Evolutionary conservation across 2,329 filamentous ascomycete genomes (phyloP).

Genomic region (Ceratocystis albifundus): DNA sequence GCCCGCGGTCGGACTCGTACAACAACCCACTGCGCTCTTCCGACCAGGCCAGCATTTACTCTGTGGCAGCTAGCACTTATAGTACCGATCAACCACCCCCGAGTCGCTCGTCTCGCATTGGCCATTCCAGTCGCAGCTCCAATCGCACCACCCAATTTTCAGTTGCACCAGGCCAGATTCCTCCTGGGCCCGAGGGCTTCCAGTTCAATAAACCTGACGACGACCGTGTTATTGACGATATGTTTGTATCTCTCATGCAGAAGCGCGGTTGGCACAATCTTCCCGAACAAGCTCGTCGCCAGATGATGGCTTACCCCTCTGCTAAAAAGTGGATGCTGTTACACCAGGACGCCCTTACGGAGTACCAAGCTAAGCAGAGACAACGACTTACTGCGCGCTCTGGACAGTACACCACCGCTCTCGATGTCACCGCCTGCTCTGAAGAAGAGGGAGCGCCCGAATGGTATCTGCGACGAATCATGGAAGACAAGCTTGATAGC

Average conservation of each 20-base stretch:
- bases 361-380: conserved; percentile 91
- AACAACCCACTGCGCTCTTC: conserved; percentile 38
- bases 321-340: conserved; percentile 97
- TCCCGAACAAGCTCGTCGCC: conserved; percentile 82
- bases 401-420: conserved; percentile 52
- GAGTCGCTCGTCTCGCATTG: conserved; percentile 40
- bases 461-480: conserved; percentile 94
- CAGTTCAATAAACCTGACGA: conserved; percentile 63
- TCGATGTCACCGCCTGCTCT: conserved; percentile 62
- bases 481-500: conserved; percentile 86
- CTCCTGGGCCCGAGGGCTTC: conserved; percentile 39
- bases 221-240: conserved; percentile 74
- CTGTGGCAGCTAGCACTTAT: conserved; percentile 17
- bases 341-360: conserved; percentile 84
- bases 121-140: conserved; percentile 45
- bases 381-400: conserved; percentile 63
- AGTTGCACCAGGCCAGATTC: conserved; percentile 44
- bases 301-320: conserved; percentile 92
- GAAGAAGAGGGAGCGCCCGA: conserved; percentile 94
- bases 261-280: conserved; percentile 96
- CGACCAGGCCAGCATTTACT: conserved; percentile 42
- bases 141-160: conserved; percentile 44
- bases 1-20: conserved; percentile 42
- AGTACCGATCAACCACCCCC: conserved; percentile 27
- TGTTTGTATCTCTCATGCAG: conserved; percentile 90